These are phyloP conservation scores for Aspergillus piperis DNA, from an alignment of 2,329 filamentous ascomycete genomes.

Conservation along the genomic window DNA sequence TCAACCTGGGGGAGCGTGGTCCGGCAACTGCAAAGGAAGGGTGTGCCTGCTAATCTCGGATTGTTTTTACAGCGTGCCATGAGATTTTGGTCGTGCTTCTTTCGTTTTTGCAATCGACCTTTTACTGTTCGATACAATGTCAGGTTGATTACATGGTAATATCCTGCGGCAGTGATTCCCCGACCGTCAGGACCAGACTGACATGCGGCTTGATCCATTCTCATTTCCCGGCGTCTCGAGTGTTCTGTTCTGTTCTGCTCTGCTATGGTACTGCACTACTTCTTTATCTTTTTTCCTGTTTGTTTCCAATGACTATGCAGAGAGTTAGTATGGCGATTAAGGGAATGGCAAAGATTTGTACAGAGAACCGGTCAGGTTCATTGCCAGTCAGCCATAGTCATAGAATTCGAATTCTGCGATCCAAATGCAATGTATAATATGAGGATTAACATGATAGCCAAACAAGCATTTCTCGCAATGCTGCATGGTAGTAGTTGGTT, in stretches of 20 bases:
- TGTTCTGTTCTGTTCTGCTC: background rate
- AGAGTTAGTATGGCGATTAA: background rate
- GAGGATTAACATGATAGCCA: background rate
- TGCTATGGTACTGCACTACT: background rate
- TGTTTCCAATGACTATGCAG: slow-evolving; percentile 13
- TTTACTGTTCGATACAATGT: slow-evolving; percentile 14
- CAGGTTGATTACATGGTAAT: slow-evolving; percentile 16
- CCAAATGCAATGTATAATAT: background rate
- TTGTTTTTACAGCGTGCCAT: slow-evolving; percentile 1
- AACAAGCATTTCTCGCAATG: too few species aligned
- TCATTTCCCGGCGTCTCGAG: slow-evolving; percentile 13
- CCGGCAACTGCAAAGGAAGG: slow-evolving; percentile 81
- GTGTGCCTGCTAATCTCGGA: slow-evolving; percentile 72
- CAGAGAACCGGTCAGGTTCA: background rate
- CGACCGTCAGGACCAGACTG: background rate
- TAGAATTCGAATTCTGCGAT: background rate
- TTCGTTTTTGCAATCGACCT: slow-evolving; percentile 3
- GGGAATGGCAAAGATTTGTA: background rate
- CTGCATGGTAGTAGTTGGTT: background rate
- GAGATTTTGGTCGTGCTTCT: slow-evolving; percentile 6
- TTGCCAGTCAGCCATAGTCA: background rate
- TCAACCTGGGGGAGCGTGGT: slow-evolving; percentile 75
- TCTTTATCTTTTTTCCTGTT: background rate
- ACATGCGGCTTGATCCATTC: slow-evolving; percentile 9
- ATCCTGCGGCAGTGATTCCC: background rate